These are phyloP conservation scores for Blastobotrys apis DNA, from an alignment of 1,139 yeast species.

Conservation along the genomic window DNA sequence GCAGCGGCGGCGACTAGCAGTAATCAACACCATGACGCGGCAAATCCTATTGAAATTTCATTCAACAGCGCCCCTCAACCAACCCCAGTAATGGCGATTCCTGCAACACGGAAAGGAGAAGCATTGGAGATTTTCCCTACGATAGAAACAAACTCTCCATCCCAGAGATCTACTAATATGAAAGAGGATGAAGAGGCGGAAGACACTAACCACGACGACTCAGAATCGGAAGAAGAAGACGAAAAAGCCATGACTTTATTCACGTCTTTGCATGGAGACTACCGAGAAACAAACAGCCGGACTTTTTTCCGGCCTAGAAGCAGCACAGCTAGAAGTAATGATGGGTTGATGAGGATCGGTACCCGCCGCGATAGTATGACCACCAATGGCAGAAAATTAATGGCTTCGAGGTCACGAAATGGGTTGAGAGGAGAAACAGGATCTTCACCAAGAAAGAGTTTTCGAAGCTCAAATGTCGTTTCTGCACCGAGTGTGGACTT, in stretches of 20 bases:
- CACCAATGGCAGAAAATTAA: slow-evolving; percentile 14
- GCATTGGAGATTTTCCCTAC: slow-evolving; percentile 64
- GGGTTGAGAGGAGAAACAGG: slow-evolving; percentile 7
- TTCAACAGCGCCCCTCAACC: slow-evolving; percentile 46
- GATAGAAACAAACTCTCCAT: slow-evolving; percentile 4
- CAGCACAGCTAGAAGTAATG: slow-evolving; percentile 24
- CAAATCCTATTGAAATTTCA: slow-evolving; percentile 21
- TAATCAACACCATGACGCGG: slow-evolving; percentile 19
- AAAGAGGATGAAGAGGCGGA: neutral
- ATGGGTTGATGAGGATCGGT: slow-evolving; percentile 26
- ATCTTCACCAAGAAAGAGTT: neutral
- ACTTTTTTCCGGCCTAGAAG: slow-evolving; percentile 27
- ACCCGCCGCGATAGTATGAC: slow-evolving; percentile 27
- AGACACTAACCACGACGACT: slow-evolving; percentile 10
- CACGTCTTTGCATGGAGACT: slow-evolving; percentile 21
- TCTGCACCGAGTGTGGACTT: slow-evolving; percentile 30
- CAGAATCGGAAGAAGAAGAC: slow-evolving; percentile 24
- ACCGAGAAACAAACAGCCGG: neutral
- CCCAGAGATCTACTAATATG: slow-evolving; percentile 1
- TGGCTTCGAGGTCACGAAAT: slow-evolving; percentile 11
- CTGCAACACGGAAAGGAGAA: slow-evolving; percentile 76
- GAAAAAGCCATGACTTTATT: slow-evolving; percentile 28
- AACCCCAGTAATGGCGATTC: slow-evolving; percentile 77
- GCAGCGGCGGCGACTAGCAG: too few relatives aligned
- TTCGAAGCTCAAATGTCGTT: slow-evolving; percentile 11